phyloP scores from a whole-genome alignment of 305 asterid genomes.

The Fraxinus nigra region DNA sequence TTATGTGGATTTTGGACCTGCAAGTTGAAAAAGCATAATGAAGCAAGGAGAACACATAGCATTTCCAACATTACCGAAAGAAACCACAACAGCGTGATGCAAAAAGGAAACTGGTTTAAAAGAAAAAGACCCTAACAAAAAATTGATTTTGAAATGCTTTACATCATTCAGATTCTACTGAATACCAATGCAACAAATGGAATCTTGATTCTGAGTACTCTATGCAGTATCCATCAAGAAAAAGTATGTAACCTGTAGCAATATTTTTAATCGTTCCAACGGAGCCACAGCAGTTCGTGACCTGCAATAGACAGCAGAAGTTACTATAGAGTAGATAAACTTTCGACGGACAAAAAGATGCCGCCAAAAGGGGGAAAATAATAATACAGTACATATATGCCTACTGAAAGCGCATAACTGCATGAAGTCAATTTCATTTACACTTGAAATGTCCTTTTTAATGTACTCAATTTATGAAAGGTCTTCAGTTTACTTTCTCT shows the following conservation, averaged over 20 bases:
- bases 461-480: neutral
- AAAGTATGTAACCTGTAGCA: slow-evolving; percentile 45
- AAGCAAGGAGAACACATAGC: neutral
- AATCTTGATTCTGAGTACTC: neutral
- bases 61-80: neutral
- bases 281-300: slow-evolving; percentile 65
- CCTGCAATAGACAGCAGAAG: slow-evolving; percentile 28
- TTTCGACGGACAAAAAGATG: neutral
- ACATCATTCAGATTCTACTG: neutral
- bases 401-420: neutral
- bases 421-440: neutral
- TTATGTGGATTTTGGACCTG: slow-evolving; percentile 97
- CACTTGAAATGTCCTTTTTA: neutral
- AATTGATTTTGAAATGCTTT: neutral
- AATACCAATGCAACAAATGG: neutral
- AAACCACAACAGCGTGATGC: neutral
- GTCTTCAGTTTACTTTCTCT: neutral
- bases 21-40: slow-evolving; percentile 9
- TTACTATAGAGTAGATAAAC: neutral
- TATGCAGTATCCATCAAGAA: neutral
- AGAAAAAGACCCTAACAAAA: neutral
- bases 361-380: neutral
- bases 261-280: slow-evolving; percentile 51
- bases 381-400: neutral
- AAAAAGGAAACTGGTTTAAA: neutral